Percentiles rank a stretch among this genome's conserved stretches.
Conservation (phyloP, 1,284 basidiomycete species). For the Retiboletus flavoniger region DNA sequence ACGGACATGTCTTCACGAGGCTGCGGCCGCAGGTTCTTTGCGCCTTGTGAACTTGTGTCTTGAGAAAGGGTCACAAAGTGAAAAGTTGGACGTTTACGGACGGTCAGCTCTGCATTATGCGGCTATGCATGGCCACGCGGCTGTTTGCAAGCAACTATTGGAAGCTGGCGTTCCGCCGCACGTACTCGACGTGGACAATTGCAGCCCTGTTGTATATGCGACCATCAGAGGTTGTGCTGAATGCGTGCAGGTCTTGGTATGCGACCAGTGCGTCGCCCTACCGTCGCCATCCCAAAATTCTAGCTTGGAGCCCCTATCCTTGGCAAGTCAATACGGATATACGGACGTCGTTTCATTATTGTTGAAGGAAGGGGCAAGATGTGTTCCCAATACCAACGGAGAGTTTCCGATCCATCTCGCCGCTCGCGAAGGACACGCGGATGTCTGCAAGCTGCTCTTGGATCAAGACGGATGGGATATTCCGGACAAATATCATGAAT, state of each 20-base stretch:
- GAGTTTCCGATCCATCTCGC: conserved; percentile 98
- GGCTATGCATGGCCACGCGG: conserved; percentile 86
- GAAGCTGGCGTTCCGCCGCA: conserved; percentile 66
- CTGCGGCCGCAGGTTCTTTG: conserved; percentile 80
- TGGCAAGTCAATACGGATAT: conserved; percentile 91
- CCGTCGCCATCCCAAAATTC: conserved; percentile 43
- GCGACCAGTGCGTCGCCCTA: conserved; percentile 57
- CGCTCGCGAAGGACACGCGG: conserved; percentile 89
- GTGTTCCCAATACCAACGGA: conserved; percentile 88
- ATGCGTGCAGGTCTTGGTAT: conserved; percentile 78
- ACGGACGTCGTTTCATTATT: conserved; percentile 72
- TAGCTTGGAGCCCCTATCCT: conserved; percentile 85
- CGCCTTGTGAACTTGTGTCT: conserved; percentile 86
- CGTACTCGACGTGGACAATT: conserved; percentile 89
- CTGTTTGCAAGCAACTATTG: conserved; percentile 77
- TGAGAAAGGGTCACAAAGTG: conserved; percentile 63
- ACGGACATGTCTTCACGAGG: conserved; percentile 93
- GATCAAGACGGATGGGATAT: conserved; percentile 79
- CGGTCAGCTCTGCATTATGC: conserved; percentile 95
- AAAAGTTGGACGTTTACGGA: conserved; percentile 84
- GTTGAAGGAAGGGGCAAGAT: conserved; percentile 75
- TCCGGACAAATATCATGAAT: conserved; percentile 95
- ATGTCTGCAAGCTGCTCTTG: conserved; percentile 81
- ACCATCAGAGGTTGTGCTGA: conserved; percentile 83
- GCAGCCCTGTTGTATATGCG: conserved; percentile 91